A percentile compares a stretch with the other conserved stretches of the same genome.
These are phyloP conservation scores for Bromus sterilis DNA, from an alignment of 176 grass and related monocot species.

Conservation along the genomic window DNA sequence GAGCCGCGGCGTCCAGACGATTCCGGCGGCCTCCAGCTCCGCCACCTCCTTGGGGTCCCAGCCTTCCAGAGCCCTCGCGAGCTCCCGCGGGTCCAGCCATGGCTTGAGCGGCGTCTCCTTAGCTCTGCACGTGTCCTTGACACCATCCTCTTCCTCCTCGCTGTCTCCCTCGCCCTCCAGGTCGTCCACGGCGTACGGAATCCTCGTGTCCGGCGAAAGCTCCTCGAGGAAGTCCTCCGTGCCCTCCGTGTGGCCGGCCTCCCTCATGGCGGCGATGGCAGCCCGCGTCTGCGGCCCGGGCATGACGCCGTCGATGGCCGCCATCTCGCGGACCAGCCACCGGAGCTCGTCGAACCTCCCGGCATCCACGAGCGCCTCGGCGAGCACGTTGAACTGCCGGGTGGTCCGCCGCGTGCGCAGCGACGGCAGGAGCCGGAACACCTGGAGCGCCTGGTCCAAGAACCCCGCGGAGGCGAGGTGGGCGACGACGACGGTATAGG, in stretches of 20 bases:
- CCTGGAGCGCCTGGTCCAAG: slow-evolving; percentile 47
- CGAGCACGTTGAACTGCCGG: slow-evolving; percentile 72
- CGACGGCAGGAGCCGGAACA: slow-evolving; percentile 59
- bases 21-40: slow-evolving; percentile 49
- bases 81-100: slow-evolving; percentile 67
- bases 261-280: slow-evolving; percentile 51
- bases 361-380: slow-evolving; percentile 29
- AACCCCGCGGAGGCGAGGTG: slow-evolving; percentile 55
- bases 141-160: slow-evolving; percentile 4
- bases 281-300: slow-evolving; percentile 45
- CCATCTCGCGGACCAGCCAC: slow-evolving; percentile 58
- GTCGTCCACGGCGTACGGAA: slow-evolving; percentile 41
- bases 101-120: slow-evolving; percentile 46
- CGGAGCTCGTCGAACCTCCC: slow-evolving; percentile 47
- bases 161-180: slow-evolving; percentile 39
- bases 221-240: slow-evolving; percentile 59
- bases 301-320: slow-evolving; percentile 57
- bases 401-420: slow-evolving; percentile 55
- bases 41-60: slow-evolving; percentile 62
- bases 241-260: slow-evolving; percentile 42
- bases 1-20: slow-evolving; percentile 74
- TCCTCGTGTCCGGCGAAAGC: slow-evolving; percentile 47
- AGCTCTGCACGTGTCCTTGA: background rate
- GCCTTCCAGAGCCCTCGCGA: slow-evolving; percentile 64
- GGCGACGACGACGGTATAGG: slow-evolving; percentile 56